Conservation (phyloP, 2,329 filamentous ascomycete genomes). For the Claviceps sp. region DNA sequence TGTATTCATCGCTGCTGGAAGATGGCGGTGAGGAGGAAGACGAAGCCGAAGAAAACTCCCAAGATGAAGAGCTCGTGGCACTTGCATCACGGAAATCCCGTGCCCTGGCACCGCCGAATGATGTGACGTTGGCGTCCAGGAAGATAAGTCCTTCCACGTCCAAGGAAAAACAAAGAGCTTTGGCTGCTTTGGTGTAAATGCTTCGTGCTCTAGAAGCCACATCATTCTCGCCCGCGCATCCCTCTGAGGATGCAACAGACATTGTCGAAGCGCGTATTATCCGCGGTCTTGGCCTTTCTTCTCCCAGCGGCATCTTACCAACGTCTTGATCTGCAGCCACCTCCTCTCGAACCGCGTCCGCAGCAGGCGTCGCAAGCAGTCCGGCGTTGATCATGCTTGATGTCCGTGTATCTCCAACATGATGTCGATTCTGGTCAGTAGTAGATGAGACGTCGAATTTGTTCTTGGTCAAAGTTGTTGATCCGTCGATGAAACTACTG, state of each 20-base stretch:
- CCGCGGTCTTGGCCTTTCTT: neutral
- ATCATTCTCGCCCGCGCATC: neutral
- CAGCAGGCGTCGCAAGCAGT: neutral
- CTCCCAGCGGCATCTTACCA: neutral
- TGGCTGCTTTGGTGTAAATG: slow-evolving; percentile 1
- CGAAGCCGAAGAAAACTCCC: slow-evolving; percentile 2
- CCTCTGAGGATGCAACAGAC: neutral
- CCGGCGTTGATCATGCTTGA: neutral
- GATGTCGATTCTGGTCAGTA: neutral
- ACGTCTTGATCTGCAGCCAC: neutral
- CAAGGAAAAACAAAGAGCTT: slow-evolving; percentile 1
- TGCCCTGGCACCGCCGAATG: slow-evolving; percentile 1
- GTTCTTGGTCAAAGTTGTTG: neutral
- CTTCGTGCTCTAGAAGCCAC: neutral
- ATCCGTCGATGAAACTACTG: slow-evolving; percentile 16
- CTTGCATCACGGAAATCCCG: slow-evolving; percentile 13
- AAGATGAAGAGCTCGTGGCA: slow-evolving; percentile 11
- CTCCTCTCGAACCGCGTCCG: neutral
- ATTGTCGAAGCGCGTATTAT: neutral
- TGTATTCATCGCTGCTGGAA: slow-evolving; percentile 12
- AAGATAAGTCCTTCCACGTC: slow-evolving; percentile 1
- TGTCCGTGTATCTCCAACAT: slow-evolving; percentile 11
- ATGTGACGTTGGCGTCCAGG: neutral
- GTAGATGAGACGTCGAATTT: neutral
- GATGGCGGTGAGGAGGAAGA: neutral